Evolutionary conservation across 495 filamentous ascomycete species (phyloP), one percentile per base, ranked within the genome.

Genomic region (Evernia prunastri): DNA sequence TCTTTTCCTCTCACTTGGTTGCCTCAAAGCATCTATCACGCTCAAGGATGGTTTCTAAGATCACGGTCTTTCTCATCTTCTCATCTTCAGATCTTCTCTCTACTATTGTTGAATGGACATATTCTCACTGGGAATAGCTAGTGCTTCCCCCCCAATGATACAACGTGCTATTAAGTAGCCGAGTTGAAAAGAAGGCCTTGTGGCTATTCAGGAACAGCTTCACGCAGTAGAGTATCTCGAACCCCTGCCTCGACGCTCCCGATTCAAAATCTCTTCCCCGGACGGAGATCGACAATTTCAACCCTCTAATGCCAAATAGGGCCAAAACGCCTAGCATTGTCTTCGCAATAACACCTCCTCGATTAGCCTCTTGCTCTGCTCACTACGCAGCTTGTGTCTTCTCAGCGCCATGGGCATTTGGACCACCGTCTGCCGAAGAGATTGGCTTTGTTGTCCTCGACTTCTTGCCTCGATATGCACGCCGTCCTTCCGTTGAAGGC

Each of bases 381-480:
- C 25, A 53, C 9, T n/a, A 49, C 4, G 18, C 5, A 31, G 2
- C 4, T 31, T 12, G 0, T 13, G n/a, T 12, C 37, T 18, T 23
- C 27, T 23, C 9, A 49, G 12, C 23, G 15, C 57, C 57, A 17
- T 29, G 56, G 17, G 37, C 37, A 25, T 27, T 23, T 27, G 17
- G 36, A 27, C 7, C 20, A 33, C 11, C 56, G 9, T 42, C 56
- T 17, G 9, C 47, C n/a, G 11, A 23, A 13, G 12, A 51, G 47
- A 1, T 29, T 29, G 23, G 5, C 18, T 15, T 15, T 18, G 49
- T 13, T 31, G 12, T 53, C 13, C 49, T 29, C 49, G 25, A 18
- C 20, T 43, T 59, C 57, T 59, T 59, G 57, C 35, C 57, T 31
- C 57, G 57, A 29, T 25, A 25, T 29, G 57, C 23, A 31, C 40